Percentiles rank a stretch among this genome's conserved stretches.
These are phyloP conservation scores for Xanthoconium separans DNA, from an alignment of 1,284 basidiomycete species.

Conservation along the genomic window DNA sequence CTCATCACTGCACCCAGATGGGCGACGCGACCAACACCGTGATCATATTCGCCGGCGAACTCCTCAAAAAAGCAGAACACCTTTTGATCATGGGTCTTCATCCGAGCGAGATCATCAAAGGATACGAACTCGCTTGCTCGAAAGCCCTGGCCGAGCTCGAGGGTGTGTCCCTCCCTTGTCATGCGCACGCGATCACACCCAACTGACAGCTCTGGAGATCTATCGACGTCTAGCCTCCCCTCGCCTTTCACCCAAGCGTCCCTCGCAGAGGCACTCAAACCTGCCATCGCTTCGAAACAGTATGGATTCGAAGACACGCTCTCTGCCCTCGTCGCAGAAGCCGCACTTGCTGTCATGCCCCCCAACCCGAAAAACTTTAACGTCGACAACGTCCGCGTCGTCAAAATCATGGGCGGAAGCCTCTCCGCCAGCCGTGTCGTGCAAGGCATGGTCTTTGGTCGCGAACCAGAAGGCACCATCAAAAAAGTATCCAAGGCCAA, in stretches of 20 bases:
- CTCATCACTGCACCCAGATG: slow-evolving; percentile 55
- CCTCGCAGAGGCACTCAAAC: slow-evolving; percentile 81
- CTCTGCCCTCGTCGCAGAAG: slow-evolving; percentile 87
- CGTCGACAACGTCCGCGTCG: slow-evolving; percentile 97
- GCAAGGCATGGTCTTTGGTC: slow-evolving; percentile 97
- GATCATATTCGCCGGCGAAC: slow-evolving; percentile 93
- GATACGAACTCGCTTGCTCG: slow-evolving; percentile 91
- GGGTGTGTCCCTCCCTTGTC: slow-evolving; percentile 54
- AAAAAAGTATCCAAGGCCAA: slow-evolving; percentile 85
- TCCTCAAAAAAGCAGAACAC: slow-evolving; percentile 92
- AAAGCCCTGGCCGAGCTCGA: slow-evolving; percentile 90
- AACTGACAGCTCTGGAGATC: slow-evolving; percentile 41
- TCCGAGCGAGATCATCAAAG: slow-evolving; percentile 91
- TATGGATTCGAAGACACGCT: slow-evolving; percentile 91
- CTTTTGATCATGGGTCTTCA: slow-evolving; percentile 96
- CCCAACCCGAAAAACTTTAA: slow-evolving; percentile 89
- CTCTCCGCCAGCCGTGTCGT: slow-evolving; percentile 85
- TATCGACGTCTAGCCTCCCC: slow-evolving; percentile 67
- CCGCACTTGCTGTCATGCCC: slow-evolving; percentile 89
- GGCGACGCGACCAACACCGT: slow-evolving; percentile 97
- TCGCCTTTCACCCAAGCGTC: slow-evolving; percentile 78
- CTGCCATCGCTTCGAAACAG: slow-evolving; percentile 96
- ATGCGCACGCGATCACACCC: neutral
- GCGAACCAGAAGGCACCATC: slow-evolving; percentile 89
- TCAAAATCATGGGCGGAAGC: slow-evolving; percentile 97